Base-by-base conservation (phyloP, 169 alveolate species). In the Neospora caninum region DNA sequence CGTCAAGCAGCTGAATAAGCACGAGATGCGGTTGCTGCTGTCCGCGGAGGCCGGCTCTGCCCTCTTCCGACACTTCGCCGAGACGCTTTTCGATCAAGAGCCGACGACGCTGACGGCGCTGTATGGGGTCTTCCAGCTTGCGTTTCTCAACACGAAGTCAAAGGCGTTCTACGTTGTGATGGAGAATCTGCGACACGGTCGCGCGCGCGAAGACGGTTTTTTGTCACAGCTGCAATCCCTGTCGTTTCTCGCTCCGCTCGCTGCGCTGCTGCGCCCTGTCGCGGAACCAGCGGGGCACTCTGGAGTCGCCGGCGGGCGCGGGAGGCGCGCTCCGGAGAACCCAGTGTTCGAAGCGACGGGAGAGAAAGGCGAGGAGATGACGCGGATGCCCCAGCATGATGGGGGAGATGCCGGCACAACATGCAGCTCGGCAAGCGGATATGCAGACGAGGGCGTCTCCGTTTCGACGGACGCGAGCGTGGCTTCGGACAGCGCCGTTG, bases 81-180 rank as follows among this genome's bases (percentile, higher is more conserved):
- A 49, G 31, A 20, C 70, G 39, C 43, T 89, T 18, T 67, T 64
- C 20, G 88, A 58, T 22, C 29, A 39, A 0, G 18, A 29, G 64
- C 95, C 95, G 27, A 49, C 93, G 22, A 39, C 80, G 10, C 41
- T 93, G 45, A 93, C 93, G 22, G 70, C 93, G 29, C 43, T 88
- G 7, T 93, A 49, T 34, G 95, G 95, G 2, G 45, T 93, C n/a
- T 93, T 39, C 38, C 92, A 84, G 38, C 38, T 93, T 0, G 41
- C 0, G 41, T 25, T 38, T 31, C 78, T 4, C 25, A 36, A 16
- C 38, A 41, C 6, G 9, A 41, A 31, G 86, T 0, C 49, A 6
- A 31, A 36, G 84, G 45, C 0, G 27, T 73, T 39, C 36, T 91
- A 43, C 49, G 58, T 91, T 27, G 88, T 84, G 34, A 69, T 91